phyloP scores from a whole-genome alignment of 306 rosid genomes.

The Prunus kanzakura region DNA sequence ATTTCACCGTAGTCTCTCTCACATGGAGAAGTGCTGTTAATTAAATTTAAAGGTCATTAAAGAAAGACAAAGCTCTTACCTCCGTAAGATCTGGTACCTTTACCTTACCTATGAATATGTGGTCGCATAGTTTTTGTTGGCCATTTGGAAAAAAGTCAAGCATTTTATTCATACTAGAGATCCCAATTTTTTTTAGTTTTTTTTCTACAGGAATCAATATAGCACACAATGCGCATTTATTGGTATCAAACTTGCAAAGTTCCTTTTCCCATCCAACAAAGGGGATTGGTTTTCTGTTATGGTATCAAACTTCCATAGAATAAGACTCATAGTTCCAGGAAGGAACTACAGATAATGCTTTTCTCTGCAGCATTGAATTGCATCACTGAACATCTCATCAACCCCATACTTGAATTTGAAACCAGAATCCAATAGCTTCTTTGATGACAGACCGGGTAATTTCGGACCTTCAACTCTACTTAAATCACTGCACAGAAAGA shows the following conservation, averaged over 20 bases:
- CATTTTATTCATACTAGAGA: neutral
- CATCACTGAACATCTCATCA: conserved; percentile 40
- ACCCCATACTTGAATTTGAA: conserved; percentile 42
- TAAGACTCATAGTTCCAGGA: neutral
- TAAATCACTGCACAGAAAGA: conserved; percentile 25
- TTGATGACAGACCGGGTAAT: conserved; percentile 30
- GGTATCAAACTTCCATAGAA: neutral
- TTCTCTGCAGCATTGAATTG: conserved; percentile 44
- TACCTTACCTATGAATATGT: neutral
- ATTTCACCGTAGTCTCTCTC: neutral
- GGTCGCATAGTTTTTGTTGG: neutral
- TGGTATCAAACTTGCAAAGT: too few species aligned
- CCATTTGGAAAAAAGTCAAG: neutral
- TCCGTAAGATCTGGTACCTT: neutral
- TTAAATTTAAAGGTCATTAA: neutral
- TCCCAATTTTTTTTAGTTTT: neutral
- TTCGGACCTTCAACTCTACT: conserved; percentile 17
- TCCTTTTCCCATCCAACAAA: too few species aligned
- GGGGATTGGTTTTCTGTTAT: neutral
- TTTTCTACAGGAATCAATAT: too few species aligned
- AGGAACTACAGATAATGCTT: conserved; percentile 36
- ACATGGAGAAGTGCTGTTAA: neutral
- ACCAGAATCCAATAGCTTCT: conserved; percentile 51
- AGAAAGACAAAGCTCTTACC: neutral
- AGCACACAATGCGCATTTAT: too few species aligned